Percentiles rank a stretch among this genome's conserved stretches.
Conservation (phyloP, 1,284 basidiomycete species). For the Leccinum cinnamomeum region DNA sequence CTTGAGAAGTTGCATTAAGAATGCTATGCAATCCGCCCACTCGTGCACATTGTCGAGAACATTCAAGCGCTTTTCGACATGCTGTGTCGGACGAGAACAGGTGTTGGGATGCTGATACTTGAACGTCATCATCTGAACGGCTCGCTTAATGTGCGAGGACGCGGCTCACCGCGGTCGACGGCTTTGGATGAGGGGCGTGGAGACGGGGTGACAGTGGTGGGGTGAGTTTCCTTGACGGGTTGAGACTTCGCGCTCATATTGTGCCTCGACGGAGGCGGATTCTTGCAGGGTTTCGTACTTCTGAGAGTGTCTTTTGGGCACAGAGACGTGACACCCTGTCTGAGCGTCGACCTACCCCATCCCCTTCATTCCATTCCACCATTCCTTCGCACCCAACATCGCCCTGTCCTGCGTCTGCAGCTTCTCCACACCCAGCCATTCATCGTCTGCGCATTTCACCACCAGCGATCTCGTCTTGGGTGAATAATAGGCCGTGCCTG, state of each 20-base stretch:
- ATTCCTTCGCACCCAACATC: slow-evolving; percentile 34
- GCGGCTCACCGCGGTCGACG: slow-evolving; percentile 50
- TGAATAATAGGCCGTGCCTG: slow-evolving; percentile 25
- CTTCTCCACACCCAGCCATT: slow-evolving; percentile 26
- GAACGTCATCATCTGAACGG: slow-evolving; percentile 3
- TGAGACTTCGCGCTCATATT: slow-evolving; percentile 23
- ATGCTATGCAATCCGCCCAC: slow-evolving; percentile 99
- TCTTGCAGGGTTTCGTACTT: background rate
- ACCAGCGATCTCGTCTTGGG: slow-evolving; percentile 17
- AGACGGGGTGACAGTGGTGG: slow-evolving; percentile 25
- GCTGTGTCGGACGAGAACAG: slow-evolving; percentile 73
- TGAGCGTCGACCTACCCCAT: slow-evolving; percentile 23
- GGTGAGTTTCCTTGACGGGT: slow-evolving; percentile 21
- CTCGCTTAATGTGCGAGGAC: slow-evolving; percentile 3
- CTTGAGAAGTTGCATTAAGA: slow-evolving; percentile 93
- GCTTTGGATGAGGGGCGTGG: slow-evolving; percentile 40
- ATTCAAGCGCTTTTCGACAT: slow-evolving; percentile 90
- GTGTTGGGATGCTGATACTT: slow-evolving; percentile 46
- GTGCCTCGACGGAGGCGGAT: slow-evolving; percentile 20
- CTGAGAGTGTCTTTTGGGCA: slow-evolving; percentile 11
- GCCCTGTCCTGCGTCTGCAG: slow-evolving; percentile 35
- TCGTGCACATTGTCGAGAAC: slow-evolving; percentile 97
- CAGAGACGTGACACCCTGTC: slow-evolving; percentile 8
- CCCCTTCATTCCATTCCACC: slow-evolving; percentile 37
- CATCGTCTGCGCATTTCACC: slow-evolving; percentile 26